Base-by-base conservation (phyloP, 2,329 filamentous ascomycete genomes). In the Sclerotinia subarctica region DNA sequence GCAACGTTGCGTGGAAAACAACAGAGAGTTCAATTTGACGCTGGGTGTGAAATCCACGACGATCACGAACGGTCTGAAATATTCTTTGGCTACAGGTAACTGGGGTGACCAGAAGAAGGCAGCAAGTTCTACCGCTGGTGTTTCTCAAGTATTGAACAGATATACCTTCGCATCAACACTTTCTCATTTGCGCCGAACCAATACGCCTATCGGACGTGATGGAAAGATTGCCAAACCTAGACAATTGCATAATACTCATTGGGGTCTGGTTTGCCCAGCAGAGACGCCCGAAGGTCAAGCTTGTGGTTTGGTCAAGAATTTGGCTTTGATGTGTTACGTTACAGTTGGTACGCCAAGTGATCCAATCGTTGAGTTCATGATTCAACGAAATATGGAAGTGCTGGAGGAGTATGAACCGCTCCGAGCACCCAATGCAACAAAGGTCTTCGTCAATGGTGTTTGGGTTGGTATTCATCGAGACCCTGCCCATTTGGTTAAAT, bases 81-180 rank as follows among this genome's bases (percentile, higher is more conserved):
- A 99, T 80, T 97, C 95, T 64, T 84, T 99, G 70, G 94, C 95
- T 35, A 99, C 95, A 19, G 95, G 95, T 73, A 99, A 99, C 81
- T 99, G 95, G 96, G 96, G 95, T 77, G 95, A 99, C 73, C 95
- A 99, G 82, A 99, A 98, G 86, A 99, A 98, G 83, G 94, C 95
- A 26, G 91, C 92, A 75, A 94, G 90, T 74, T 92, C 94, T 1
- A 98, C 96, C 72, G 95, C 95, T 58, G 96, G 95, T 84, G 95
- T 99, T 58, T 98, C 94, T 59, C 95, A 99, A 81, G 96, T 99
- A 81, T 82, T 99, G 76, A 99, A 97, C 82, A 88, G 95, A 78
- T 99, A 98, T 79, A 98, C 96, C 0, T 99, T 97, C 77, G 89
- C 95, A 21, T 99, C 96, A 52, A 98, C 94, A 0, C 81, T 99